Conservation (phyloP, 2,329 filamentous ascomycete genomes). For the Emergomyces orientalis region DNA sequence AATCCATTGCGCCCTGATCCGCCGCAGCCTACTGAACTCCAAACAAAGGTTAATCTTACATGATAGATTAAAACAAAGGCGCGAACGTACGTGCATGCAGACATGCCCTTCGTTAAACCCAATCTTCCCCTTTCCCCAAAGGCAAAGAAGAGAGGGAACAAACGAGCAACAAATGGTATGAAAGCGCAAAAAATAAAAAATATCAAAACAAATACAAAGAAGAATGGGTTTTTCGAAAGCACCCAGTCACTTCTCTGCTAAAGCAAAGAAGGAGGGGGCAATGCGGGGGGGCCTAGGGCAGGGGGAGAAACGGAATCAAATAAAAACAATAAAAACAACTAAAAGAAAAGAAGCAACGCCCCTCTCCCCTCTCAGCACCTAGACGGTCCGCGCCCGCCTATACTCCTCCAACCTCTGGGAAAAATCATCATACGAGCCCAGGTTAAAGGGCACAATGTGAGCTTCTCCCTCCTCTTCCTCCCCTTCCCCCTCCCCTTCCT, state of each 20-base stretch:
- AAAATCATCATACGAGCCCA: constrained; percentile 5
- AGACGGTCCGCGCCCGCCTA: background rate
- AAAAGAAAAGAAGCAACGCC: constrained; percentile 7
- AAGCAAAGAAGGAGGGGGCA: constrained; percentile 10
- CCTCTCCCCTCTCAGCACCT: constrained; percentile 5
- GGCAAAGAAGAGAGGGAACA: constrained; percentile 1
- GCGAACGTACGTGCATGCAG: constrained; percentile 2
- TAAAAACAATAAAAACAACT: constrained; percentile 3
- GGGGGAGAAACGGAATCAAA: no score
- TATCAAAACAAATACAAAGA: background rate
- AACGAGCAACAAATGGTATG: background rate
- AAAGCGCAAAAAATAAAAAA: background rate
- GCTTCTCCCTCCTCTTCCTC: constrained; percentile 1
- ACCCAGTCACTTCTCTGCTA: background rate
- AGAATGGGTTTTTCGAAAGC: background rate
- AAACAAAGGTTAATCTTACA: background rate
- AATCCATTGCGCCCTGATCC: background rate
- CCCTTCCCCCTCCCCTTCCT: background rate
- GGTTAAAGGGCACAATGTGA: background rate
- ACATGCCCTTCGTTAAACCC: background rate
- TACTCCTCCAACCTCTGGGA: background rate
- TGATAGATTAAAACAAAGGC: background rate
- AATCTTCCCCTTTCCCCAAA: background rate
- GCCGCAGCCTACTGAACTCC: background rate
- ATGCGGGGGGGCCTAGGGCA: no score